These are phyloP conservation scores for Phytophthora tubulina DNA, from an alignment of 352 stramenopile genomes.

Conservation along the genomic window DNA sequence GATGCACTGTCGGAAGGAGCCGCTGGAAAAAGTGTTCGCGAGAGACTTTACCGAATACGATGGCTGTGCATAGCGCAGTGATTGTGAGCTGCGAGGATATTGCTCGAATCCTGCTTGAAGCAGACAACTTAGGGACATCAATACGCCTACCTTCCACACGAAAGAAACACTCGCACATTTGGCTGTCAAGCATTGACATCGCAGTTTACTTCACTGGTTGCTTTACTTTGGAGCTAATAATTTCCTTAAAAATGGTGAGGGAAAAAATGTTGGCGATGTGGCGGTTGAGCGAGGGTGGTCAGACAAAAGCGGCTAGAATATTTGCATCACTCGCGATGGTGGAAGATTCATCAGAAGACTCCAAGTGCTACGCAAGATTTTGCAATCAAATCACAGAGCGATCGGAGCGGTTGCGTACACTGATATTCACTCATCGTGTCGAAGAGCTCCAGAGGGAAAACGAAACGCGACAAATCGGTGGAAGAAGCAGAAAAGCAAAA, in stretches of 20 bases:
- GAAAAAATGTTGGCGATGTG: slow-evolving; percentile 21
- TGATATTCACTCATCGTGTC: slow-evolving; percentile 17
- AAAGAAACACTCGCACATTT: slow-evolving; percentile 44
- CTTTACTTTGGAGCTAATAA: slow-evolving; percentile 29
- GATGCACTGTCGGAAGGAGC: slow-evolving; percentile 17
- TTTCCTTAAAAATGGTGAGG: slow-evolving; percentile 14
- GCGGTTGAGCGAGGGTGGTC: slow-evolving; percentile 14
- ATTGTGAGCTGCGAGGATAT: slow-evolving; percentile 35
- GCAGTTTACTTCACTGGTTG: slow-evolving; percentile 9
- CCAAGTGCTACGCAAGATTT: slow-evolving; percentile 17
- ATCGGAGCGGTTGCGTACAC: slow-evolving; percentile 12
- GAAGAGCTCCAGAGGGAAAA: slow-evolving; percentile 15
- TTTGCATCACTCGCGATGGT: slow-evolving; percentile 1
- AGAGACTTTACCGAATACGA: slow-evolving; percentile 14
- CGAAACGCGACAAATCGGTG: background rate
- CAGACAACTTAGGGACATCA: slow-evolving; percentile 37
- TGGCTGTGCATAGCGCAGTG: slow-evolving; percentile 38
- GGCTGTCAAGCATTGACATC: slow-evolving; percentile 30
- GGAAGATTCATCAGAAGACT: background rate
- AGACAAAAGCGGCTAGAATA: slow-evolving; percentile 22
- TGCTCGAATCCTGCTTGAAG: slow-evolving; percentile 36
- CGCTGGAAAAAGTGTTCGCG: background rate
- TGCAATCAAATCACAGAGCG: slow-evolving; percentile 15
- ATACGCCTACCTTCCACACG: slow-evolving; percentile 39
- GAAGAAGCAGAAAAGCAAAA: slow-evolving; percentile 16